Base-by-base conservation (phyloP, 1,284 basidiomycete genomes). In the Vanrija sp. region DNA sequence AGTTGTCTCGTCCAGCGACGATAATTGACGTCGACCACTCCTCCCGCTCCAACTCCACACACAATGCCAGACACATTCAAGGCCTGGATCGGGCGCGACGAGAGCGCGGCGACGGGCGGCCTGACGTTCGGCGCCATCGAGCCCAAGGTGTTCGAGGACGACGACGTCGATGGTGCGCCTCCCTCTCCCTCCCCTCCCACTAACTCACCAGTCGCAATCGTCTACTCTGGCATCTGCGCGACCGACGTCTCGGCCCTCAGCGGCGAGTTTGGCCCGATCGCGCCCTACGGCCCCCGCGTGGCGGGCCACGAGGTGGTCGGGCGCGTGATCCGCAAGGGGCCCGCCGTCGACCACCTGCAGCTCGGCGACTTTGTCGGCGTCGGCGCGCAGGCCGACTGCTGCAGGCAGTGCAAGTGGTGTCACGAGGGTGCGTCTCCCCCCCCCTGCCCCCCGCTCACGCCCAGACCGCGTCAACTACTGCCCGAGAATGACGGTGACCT, bases 291-390 rank as follows among this genome's bases (percentile, higher is more conserved):
- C 3, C 35, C 25, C 15, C 27, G 19, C 8, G 53, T 68, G 5
- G 58, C 59, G 18, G 66, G 66, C 1, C 65, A 67, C 47, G 65
- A 69, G 46, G 64, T 66, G 19, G 57, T 68, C 35, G 69, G 69
- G 25, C 31, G 49, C n/a, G 68, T 67, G 9, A 49, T 62, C 12
- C 45, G 49, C 15, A 64, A 57, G 12, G 69, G 69, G 3, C 49
- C 59, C 8, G 49, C 64, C n/a, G 59, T 59, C 14, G 43, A 52
- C 39, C 45, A 59, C 43, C 37, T 64, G 55, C 66, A 68, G 49
- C 63, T 65, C 24, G 79, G 79, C 44, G 77, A 80, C 59, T 60
- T 76, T 6, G 78, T 75, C 45, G 79, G 79, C 48, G 72, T 81
- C 22, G 80, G 79, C 23, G 79, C 79, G 3, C 79, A 80, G 63